These are phyloP conservation scores for Lasiodiplodia citricola DNA, from an alignment of 2,329 filamentous ascomycete species.

Conservation along the genomic window DNA sequence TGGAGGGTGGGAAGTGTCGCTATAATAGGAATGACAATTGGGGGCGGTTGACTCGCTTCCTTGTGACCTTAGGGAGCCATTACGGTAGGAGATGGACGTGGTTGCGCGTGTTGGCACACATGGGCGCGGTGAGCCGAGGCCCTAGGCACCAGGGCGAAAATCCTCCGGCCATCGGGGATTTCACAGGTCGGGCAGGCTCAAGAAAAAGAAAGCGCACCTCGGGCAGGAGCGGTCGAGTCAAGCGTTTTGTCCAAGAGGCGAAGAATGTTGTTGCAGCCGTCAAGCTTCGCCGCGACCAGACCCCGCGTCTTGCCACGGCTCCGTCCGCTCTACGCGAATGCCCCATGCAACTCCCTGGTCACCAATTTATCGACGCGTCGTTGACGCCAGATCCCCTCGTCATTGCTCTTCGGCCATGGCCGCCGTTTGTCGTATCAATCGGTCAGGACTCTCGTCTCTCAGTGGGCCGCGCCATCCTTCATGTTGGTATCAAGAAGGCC, in stretches of 20 bases:
- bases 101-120: background rate
- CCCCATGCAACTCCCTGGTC: background rate
- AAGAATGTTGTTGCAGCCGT: background rate
- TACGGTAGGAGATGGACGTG: background rate
- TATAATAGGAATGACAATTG: background rate
- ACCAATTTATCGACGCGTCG: background rate
- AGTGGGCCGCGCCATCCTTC: background rate
- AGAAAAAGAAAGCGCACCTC: background rate
- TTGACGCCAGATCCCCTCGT: conserved; percentile 1
- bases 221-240: conserved; percentile 4
- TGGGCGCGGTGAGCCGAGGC: conserved; percentile 15
- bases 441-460: background rate
- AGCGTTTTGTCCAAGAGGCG: conserved; percentile 19
- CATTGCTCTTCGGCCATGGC: conserved; percentile 10
- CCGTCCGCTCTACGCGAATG: background rate
- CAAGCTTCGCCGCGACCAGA: conserved; percentile 8
- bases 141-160: background rate
- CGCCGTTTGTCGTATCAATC: background rate
- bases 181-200: background rate
- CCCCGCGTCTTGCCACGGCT: background rate
- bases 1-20: background rate
- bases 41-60: background rate
- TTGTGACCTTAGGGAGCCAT: background rate
- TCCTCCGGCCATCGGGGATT: background rate
- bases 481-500: background rate